Evolutionary conservation across 176 grass and related monocot species (phyloP), one percentile per base, ranked within the genome.

Genomic region (Olyra latifolia): DNA sequence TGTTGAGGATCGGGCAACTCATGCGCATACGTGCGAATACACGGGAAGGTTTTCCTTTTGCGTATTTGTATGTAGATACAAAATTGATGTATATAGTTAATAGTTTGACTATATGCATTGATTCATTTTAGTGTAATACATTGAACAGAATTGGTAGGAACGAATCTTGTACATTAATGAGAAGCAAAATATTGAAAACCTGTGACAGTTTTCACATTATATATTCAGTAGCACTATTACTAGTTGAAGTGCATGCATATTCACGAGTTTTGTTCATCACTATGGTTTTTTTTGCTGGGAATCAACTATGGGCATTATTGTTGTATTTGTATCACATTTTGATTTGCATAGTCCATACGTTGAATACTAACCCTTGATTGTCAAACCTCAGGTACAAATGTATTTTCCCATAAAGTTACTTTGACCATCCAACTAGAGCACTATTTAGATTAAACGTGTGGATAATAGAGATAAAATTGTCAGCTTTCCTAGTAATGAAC

Each of bases 1-100:
- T 63, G 32, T 52, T 41, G 13, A 41, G 47, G 62, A 79, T 65
- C 35, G 48, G 43, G 74, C 57, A 46, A 61, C 74, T 46, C 39
- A n/a, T 30, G 39, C 73, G 11, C 40, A 76, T 44, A 60, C 38
- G 43, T 74, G 71, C 23, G 30, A 40, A 39, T 62, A n/a, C 8
- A 47, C 14, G 74, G 57, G 9, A 39, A 76, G 15, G 22, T 61
- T 44, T 72, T 35, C 17, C 0, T 23, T 39, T 42, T 66, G 64
- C 20, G 13, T 68, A 43, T 44, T 5, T 68, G 40, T 25, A 15
- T 69, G 10, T 66, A 41, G 35, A 66, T 66, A 41, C 4, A 11
- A 23, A 42, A 66, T 22, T 23, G n/a, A 67, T 44, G 40, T 67
- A 4, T 23, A 68, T 67, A 25, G 1, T 17, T 41, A 10, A 40